Conservation (phyloP, 805 yeast species). For the Wickerhamomyces alni region DNA sequence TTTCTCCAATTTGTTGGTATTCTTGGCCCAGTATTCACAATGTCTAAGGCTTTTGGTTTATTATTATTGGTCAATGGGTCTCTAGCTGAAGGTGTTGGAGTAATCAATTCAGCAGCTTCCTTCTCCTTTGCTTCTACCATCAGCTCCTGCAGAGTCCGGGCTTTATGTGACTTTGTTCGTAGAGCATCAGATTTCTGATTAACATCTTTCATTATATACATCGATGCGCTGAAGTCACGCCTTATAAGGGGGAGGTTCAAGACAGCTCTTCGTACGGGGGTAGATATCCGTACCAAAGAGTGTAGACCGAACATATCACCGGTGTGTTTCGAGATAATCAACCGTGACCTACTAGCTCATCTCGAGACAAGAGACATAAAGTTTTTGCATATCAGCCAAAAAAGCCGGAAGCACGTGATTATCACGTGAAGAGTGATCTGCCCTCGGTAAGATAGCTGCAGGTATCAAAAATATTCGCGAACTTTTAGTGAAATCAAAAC, state of each 20-base stretch:
- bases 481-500: too few relatives aligned
- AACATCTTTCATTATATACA: background rate
- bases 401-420: too few relatives aligned
- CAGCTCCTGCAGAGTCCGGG: slow-evolving; percentile 5
- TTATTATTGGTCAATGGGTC: background rate
- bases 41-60: slow-evolving; percentile 12
- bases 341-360: too few relatives aligned
- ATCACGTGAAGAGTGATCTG: too few relatives aligned
- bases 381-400: too few relatives aligned
- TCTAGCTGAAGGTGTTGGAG: background rate
- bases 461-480: too few relatives aligned
- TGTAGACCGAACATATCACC: too few relatives aligned
- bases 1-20: slow-evolving; percentile 45
- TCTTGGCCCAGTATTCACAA: slow-evolving; percentile 13
- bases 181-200: background rate
- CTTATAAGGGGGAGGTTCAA: background rate
- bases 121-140: background rate
- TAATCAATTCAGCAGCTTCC: background rate
- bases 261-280: too few relatives aligned
- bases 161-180: slow-evolving; percentile 1
- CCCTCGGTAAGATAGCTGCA: too few relatives aligned
- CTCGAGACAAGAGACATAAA: too few relatives aligned
- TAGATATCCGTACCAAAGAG: too few relatives aligned
- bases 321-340: too few relatives aligned
- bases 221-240: background rate